A percentile compares a stretch with the other conserved stretches of the same genome.
phyloP scores from a whole-genome alignment of 768 basidiomycete genomes.

The Lepiota subincarnata region DNA sequence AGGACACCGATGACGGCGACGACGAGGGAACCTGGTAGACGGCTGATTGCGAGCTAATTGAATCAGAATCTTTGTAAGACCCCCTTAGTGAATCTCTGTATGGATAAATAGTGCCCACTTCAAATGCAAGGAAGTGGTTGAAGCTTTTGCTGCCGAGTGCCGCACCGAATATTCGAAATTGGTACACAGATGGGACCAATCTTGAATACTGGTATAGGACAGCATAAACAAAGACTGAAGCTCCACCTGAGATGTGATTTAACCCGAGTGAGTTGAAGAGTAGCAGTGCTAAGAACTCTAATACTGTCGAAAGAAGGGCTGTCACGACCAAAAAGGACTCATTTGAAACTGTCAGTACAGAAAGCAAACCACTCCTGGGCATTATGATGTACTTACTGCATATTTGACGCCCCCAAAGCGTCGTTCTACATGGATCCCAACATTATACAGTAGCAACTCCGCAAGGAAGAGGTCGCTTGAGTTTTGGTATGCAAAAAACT shows the following conservation, averaged over 20 bases:
- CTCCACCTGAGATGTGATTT: slow-evolving; percentile 74
- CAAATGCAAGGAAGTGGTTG: slow-evolving; percentile 64
- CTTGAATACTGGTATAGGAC: slow-evolving; percentile 81
- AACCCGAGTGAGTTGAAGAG: slow-evolving; percentile 63
- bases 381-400: slow-evolving; percentile 50
- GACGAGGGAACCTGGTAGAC: slow-evolving; percentile 60
- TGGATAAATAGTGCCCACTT: slow-evolving; percentile 41
- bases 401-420: slow-evolving; percentile 86
- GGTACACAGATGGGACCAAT: slow-evolving; percentile 73
- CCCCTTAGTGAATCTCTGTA: not conserved
- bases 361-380: slow-evolving; percentile 1
- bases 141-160: slow-evolving; percentile 74
- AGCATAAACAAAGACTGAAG: slow-evolving; percentile 71
- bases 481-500: slow-evolving; percentile 76
- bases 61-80: not conserved
- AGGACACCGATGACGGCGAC: slow-evolving; percentile 63
- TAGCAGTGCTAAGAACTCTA: slow-evolving; percentile 65
- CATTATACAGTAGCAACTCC: slow-evolving; percentile 68
- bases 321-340: slow-evolving; percentile 80
- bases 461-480: slow-evolving; percentile 83
- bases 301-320: slow-evolving; percentile 55
- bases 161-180: slow-evolving; percentile 71
- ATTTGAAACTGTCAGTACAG: slow-evolving; percentile 3
- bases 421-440: slow-evolving; percentile 71
- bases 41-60: slow-evolving; percentile 62